Conservation (phyloP, 1,284 basidiomycete species). For the Melampsora occidentalis region DNA sequence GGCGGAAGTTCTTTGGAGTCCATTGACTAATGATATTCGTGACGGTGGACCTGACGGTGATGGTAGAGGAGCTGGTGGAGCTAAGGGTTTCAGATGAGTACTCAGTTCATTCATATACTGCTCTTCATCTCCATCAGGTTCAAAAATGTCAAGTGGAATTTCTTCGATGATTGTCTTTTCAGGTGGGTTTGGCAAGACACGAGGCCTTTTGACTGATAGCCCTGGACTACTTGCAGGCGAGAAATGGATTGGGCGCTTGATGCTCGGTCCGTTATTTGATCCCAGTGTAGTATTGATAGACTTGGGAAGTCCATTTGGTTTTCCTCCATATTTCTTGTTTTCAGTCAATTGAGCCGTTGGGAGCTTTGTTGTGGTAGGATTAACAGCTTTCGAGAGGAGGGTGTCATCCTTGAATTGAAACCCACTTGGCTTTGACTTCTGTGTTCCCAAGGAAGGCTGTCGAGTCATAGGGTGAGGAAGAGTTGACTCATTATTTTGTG, state of each 20-base stretch:
- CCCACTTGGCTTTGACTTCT: neutral
- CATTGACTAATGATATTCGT: no score
- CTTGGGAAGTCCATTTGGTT: neutral
- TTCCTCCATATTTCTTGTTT: neutral
- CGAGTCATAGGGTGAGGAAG: neutral
- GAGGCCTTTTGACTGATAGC: neutral
- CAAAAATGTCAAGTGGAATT: neutral
- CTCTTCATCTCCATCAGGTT: neutral
- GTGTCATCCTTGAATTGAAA: slow-evolving; percentile 8
- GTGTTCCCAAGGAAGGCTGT: neutral
- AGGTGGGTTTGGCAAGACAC: neutral
- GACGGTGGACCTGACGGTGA: no score
- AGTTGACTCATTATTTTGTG: neutral
- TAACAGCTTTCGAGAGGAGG: neutral
- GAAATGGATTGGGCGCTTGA: neutral
- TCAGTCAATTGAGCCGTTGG: neutral
- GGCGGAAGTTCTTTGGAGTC: neutral
- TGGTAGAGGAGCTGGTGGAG: neutral
- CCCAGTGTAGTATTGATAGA: neutral
- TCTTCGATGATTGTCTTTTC: neutral
- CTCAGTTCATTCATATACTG: neutral
- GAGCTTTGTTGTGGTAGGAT: neutral
- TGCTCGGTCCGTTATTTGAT: neutral
- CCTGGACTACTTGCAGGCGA: neutral
- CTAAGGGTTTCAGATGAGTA: neutral